phyloP scores from a whole-genome alignment of 306 rosid species.

The Gastrolobium villosum region DNA sequence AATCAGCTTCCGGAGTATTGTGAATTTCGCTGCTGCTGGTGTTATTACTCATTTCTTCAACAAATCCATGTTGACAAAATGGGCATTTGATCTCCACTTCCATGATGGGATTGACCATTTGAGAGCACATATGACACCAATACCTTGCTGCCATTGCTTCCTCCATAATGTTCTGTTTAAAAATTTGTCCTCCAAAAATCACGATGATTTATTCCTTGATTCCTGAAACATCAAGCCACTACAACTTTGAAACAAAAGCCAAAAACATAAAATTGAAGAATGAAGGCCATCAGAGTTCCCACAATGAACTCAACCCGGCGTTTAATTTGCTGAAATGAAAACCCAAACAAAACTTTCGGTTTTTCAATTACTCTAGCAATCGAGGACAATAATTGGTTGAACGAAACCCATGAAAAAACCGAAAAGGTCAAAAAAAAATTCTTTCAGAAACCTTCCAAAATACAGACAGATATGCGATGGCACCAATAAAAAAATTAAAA shows the following conservation, averaged over 20 bases:
- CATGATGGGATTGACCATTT: constrained; percentile 67
- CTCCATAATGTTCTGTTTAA: constrained; percentile 55
- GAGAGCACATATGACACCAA: constrained; percentile 76
- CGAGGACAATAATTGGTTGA: background rate
- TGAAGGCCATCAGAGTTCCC: background rate
- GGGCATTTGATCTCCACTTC: constrained; percentile 77
- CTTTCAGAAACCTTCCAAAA: background rate
- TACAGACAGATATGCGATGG: background rate
- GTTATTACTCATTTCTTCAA: constrained; percentile 62
- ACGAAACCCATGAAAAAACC: background rate
- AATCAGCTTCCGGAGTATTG: constrained; percentile 51
- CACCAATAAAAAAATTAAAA: background rate
- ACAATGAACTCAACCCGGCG: background rate
- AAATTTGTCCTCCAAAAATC: constrained; percentile 9
- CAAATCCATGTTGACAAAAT: constrained; percentile 67
- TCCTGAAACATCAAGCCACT: constrained; percentile 44
- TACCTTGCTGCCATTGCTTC: constrained; percentile 66
- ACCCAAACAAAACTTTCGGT: background rate
- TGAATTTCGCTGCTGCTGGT: constrained; percentile 36
- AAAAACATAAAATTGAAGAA: background rate
- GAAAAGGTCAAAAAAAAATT: too few relatives aligned
- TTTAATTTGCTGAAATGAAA: background rate
- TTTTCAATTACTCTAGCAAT: constrained; percentile 1
- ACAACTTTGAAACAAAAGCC: constrained; percentile 28
- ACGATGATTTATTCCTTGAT: background rate